These are phyloP conservation scores for Xerocomus tenax DNA, from an alignment of 1,284 basidiomycete genomes.

Conservation along the genomic window DNA sequence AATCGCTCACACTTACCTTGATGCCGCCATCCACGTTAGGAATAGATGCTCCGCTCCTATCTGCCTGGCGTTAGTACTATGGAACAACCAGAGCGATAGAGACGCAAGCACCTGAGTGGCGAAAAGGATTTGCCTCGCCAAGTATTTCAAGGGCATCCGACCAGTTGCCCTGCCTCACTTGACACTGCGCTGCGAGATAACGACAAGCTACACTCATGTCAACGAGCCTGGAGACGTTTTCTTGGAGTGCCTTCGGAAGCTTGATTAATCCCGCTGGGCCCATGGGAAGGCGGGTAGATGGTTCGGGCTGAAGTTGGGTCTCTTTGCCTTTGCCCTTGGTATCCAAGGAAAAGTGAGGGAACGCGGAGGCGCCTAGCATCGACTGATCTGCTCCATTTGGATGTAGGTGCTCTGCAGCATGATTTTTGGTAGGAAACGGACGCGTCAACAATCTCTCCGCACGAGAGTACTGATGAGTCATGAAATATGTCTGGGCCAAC, in stretches of 20 bases:
- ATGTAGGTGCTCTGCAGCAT: slow-evolving; percentile 33
- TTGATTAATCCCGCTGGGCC: slow-evolving; percentile 61
- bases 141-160: slow-evolving; percentile 88
- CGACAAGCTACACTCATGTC: slow-evolving; percentile 89
- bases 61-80: slow-evolving; percentile 26
- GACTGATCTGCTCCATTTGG: slow-evolving; percentile 39
- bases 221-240: slow-evolving; percentile 67
- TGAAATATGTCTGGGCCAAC: slow-evolving; percentile 95
- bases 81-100: not conserved
- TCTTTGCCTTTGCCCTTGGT: slow-evolving; percentile 59
- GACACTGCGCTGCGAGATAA: slow-evolving; percentile 90
- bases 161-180: slow-evolving; percentile 89
- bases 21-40: slow-evolving; percentile 79
- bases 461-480: slow-evolving; percentile 89
- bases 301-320: slow-evolving; percentile 33
- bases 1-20: slow-evolving; percentile 46
- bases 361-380: slow-evolving; percentile 17
- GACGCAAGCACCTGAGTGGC: slow-evolving; percentile 47
- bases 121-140: slow-evolving; percentile 84
- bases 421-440: slow-evolving; percentile 55
- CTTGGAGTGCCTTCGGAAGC: slow-evolving; percentile 51
- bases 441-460: slow-evolving; percentile 86
- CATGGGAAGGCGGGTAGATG: slow-evolving; percentile 52
- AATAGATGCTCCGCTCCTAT: slow-evolving; percentile 55
- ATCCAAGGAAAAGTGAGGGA: slow-evolving; percentile 24